Percentiles rank a stretch among this genome's conserved stretches.
Conservation (phyloP, 2,329 filamentous ascomycete species). For the Cercospora nicotianae region DNA sequence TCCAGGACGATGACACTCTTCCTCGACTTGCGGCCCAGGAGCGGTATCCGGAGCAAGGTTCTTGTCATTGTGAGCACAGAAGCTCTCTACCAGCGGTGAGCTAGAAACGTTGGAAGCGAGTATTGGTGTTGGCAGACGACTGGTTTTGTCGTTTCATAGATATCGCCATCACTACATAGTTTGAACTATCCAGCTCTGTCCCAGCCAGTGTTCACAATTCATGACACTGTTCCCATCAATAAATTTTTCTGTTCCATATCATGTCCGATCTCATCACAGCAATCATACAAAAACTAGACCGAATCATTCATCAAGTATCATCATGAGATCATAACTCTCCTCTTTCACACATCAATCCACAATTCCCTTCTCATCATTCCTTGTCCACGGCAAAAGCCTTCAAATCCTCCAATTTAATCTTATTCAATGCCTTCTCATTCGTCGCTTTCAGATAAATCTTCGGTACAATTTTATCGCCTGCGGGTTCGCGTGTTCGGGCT, state of each 20-base stretch:
- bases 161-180: background rate
- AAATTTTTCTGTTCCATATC: background rate
- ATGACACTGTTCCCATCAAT: background rate
- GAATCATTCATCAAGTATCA: background rate
- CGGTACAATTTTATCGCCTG: conserved; percentile 48
- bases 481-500: conserved; percentile 49
- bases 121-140: background rate
- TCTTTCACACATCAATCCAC: background rate
- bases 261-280: background rate
- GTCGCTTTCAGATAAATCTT: conserved; percentile 55
- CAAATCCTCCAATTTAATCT: conserved; percentile 51
- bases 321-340: background rate
- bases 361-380: conserved; percentile 25
- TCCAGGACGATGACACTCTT: background rate
- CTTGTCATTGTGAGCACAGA: background rate
- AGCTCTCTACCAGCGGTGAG: background rate
- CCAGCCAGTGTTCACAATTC: background rate
- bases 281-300: background rate
- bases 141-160: background rate
- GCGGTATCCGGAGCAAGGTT: background rate
- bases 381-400: conserved; percentile 51
- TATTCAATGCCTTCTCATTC: conserved; percentile 53
- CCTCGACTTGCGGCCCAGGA: background rate
- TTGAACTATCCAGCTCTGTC: background rate
- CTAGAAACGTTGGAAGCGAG: background rate